Conservation (phyloP, 768 basidiomycete species). For the Myochromella boudieri region DNA sequence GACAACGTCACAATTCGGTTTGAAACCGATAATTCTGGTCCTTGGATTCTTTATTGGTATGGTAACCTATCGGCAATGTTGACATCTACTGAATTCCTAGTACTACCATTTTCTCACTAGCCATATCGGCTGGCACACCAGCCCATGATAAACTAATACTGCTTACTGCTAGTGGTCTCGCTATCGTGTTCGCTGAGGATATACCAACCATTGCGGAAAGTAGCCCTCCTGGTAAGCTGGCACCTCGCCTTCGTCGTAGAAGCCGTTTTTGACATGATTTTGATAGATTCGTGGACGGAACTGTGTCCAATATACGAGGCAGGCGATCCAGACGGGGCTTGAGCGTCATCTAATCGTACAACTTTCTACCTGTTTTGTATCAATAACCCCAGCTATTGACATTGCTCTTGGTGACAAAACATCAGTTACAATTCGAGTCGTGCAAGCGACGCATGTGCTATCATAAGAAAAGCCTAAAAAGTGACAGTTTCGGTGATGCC, state of each 20-base stretch:
- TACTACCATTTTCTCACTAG: slow-evolving; percentile 18
- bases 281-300: not conserved
- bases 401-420: no score
- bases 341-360: no score
- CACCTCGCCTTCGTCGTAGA: no score
- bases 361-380: no score
- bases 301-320: not conserved
- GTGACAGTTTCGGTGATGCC: no score
- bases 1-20: slow-evolving; percentile 56
- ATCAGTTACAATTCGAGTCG: no score
- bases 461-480: no score
- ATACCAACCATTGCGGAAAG: slow-evolving; percentile 13
- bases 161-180: slow-evolving; percentile 22
- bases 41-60: slow-evolving; percentile 41
- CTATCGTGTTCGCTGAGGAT: slow-evolving; percentile 38
- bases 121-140: slow-evolving; percentile 45
- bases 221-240: slow-evolving; percentile 24
- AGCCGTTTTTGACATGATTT: no score
- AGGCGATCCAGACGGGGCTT: no score
- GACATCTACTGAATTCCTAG: not conserved
- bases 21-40: slow-evolving; percentile 62
- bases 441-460: no score
- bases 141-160: not conserved
- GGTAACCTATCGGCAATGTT: slow-evolving; percentile 6
- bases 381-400: no score